Evolutionary conservation across 495 filamentous ascomycete genomes (phyloP).

Genomic region (Daldinia decipiens): DNA sequence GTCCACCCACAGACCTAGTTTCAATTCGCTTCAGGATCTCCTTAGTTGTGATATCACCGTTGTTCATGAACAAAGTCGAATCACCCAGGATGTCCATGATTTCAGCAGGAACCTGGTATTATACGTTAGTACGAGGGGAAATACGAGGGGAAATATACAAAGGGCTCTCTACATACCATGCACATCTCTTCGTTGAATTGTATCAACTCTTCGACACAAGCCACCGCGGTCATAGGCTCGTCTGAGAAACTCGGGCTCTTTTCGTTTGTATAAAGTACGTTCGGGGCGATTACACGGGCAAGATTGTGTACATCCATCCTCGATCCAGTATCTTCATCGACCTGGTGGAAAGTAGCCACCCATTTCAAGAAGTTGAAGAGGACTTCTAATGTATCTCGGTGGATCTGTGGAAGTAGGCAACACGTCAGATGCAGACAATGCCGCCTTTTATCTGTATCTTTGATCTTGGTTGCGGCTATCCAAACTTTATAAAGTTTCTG

Average conservation of each 20-base stretch:
- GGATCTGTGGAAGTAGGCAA: constrained; percentile 90
- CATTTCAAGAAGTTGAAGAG: constrained; percentile 97
- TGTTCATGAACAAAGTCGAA: constrained; percentile 79
- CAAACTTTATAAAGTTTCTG: constrained; percentile 94
- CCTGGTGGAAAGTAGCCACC: constrained; percentile 95
- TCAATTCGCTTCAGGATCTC: constrained; percentile 93
- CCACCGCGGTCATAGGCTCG: constrained; percentile 88
- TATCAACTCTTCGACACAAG: constrained; percentile 89
- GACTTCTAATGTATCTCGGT: constrained; percentile 95
- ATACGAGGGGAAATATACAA: constrained; percentile 4
- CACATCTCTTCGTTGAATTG: constrained; percentile 95
- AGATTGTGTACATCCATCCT: constrained; percentile 99
- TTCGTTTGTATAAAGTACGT: constrained; percentile 83
- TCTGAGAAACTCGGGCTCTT: constrained; percentile 74
- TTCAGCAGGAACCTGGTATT: constrained; percentile 85
- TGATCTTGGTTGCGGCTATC: constrained; percentile 89
- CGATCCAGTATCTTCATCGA: constrained; percentile 90
- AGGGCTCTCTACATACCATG: constrained; percentile 71
- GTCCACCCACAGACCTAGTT: constrained; percentile 70
- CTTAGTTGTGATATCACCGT: constrained; percentile 90
- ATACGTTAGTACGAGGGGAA: constrained; percentile 37
- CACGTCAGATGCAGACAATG: constrained; percentile 90
- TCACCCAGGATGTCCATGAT: constrained; percentile 86
- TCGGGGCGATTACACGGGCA: constrained; percentile 97
- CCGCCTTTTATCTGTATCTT: constrained; percentile 81